Evolutionary conservation across 139 green algal genomes (phyloP).

Genomic region (Coelastrella sp.): DNA sequence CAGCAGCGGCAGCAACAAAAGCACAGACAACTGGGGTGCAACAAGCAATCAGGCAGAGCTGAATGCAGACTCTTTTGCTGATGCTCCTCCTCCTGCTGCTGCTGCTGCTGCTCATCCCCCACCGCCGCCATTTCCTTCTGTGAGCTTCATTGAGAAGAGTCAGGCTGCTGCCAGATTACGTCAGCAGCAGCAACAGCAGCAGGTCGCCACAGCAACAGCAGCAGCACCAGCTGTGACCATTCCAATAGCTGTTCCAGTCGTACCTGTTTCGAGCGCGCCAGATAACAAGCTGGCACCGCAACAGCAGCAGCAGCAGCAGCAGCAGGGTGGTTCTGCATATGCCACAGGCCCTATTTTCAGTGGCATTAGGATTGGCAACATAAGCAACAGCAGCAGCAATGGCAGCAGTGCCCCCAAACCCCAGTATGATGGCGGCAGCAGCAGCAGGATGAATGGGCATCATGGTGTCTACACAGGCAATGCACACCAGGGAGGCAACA

Average conservation of each 20-base stretch:
- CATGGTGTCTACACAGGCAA: not conserved
- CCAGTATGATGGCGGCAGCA: constrained; percentile 1
- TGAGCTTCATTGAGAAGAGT: not conserved
- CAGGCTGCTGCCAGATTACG: not conserved
- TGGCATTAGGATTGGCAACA: too few relatives aligned
- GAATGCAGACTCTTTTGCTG: too few relatives aligned
- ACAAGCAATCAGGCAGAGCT: too few relatives aligned
- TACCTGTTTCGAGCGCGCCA: not conserved
- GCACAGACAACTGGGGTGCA: too few relatives aligned
- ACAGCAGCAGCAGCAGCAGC: constrained; percentile 13
- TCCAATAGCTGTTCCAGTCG: not conserved
- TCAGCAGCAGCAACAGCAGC: constrained; percentile 12
- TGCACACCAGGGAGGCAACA: not conserved
- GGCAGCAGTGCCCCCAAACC: not conserved
- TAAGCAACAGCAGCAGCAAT: not conserved
- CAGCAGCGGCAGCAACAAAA: too few relatives aligned
- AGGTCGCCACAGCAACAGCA: not conserved
- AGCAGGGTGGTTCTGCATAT: not conserved
- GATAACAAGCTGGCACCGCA: not conserved
- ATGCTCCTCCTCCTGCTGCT: too few relatives aligned
- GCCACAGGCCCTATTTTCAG: not conserved
- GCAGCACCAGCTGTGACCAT: not conserved
- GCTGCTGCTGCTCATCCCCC: not conserved
- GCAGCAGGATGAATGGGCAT: not conserved
- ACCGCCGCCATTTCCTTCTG: not conserved